Conservation (phyloP, 805 yeast species). For the Candida vartiovaarae region DNA sequence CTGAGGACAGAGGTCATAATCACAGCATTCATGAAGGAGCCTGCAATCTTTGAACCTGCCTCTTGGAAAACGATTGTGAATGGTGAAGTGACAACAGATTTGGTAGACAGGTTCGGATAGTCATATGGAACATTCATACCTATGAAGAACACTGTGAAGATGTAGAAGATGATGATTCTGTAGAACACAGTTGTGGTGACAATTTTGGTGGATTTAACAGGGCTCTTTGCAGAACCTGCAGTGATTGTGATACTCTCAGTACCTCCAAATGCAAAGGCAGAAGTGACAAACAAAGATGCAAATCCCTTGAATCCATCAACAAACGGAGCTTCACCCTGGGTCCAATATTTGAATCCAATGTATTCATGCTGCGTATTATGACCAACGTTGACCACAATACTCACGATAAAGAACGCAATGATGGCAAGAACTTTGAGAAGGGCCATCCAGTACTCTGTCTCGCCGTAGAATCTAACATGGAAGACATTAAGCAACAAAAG, state of each 20-base stretch:
- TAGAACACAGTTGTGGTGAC: slow-evolving; percentile 50
- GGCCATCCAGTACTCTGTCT: slow-evolving; percentile 60
- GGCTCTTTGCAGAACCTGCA: slow-evolving; percentile 50
- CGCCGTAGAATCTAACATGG: slow-evolving; percentile 51
- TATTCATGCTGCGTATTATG: slow-evolving; percentile 38
- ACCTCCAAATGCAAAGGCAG: slow-evolving; percentile 55
- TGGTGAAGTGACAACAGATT: slow-evolving; percentile 59
- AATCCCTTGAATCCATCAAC: slow-evolving; percentile 45
- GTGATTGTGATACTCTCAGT: slow-evolving; percentile 51
- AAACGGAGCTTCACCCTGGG: slow-evolving; percentile 45
- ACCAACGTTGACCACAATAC: slow-evolving; percentile 38
- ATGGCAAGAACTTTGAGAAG: slow-evolving; percentile 57
- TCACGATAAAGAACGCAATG: slow-evolving; percentile 48
- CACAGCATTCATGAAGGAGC: slow-evolving; percentile 55
- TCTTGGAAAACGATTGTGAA: slow-evolving; percentile 59
- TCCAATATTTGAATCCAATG: slow-evolving; percentile 47
- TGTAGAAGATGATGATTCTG: slow-evolving; percentile 45
- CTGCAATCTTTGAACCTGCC: slow-evolving; percentile 53
- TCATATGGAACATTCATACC: slow-evolving; percentile 51
- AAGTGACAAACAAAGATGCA: slow-evolving; percentile 42
- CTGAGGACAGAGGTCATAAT: slow-evolving; percentile 52
- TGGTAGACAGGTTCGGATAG: slow-evolving; percentile 38
- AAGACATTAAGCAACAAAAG: slow-evolving; percentile 40
- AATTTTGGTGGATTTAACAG: slow-evolving; percentile 44
- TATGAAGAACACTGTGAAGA: slow-evolving; percentile 38